A percentile compares a stretch with the other conserved stretches of the same genome.
These are phyloP conservation scores for Penicillium sp. DNA, from an alignment of 2,329 filamentous ascomycete species.

Conservation along the genomic window DNA sequence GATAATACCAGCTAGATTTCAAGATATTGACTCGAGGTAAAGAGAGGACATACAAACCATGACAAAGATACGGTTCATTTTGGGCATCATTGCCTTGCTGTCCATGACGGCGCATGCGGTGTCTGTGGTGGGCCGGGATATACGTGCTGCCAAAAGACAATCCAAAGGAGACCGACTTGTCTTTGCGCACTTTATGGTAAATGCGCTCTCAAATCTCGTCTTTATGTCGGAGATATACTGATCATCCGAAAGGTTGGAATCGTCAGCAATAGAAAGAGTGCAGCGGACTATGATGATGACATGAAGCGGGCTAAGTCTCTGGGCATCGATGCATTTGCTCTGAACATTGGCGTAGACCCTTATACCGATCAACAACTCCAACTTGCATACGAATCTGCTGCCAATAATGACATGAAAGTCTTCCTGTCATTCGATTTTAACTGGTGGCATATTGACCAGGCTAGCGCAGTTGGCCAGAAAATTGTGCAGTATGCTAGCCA, in stretches of 20 bases:
- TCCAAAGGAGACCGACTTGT: constrained; percentile 30
- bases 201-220: not conserved
- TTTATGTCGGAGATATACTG: not conserved
- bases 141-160: not conserved
- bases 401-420: constrained; percentile 49
- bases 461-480: constrained; percentile 44
- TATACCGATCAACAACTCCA: constrained; percentile 47
- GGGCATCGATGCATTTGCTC: constrained; percentile 51
- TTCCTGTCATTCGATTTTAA: constrained; percentile 60
- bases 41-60: not conserved
- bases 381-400: constrained; percentile 51
- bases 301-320: constrained; percentile 46
- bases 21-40: not conserved
- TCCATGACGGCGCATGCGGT: not conserved
- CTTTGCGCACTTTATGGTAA: constrained; percentile 46
- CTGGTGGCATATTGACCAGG: constrained; percentile 43
- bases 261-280: constrained; percentile 41
- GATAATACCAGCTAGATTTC: not conserved
- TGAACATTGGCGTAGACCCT: constrained; percentile 50
- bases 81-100: not conserved
- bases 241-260: constrained; percentile 44
- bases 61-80: not conserved
- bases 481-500: constrained; percentile 47
- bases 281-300: constrained; percentile 50
- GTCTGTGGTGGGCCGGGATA: not conserved